These are phyloP conservation scores for Dactylellina drechsleri DNA, from an alignment of 2,329 filamentous ascomycete species.

Conservation along the genomic window DNA sequence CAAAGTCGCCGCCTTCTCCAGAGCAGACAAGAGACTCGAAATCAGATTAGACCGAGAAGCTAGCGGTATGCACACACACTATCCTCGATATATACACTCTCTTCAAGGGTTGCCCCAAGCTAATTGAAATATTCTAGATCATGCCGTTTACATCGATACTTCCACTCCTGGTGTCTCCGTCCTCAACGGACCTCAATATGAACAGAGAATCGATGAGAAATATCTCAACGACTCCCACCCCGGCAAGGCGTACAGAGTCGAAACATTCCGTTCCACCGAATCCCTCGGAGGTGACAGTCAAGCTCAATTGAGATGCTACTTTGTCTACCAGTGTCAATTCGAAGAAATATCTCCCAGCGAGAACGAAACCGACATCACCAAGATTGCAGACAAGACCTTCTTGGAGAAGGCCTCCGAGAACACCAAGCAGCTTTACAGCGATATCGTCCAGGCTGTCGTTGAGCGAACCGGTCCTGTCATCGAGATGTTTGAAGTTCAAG, in stretches of 20 bases:
- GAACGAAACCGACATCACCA: constrained; percentile 85
- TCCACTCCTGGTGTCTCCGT: constrained; percentile 85
- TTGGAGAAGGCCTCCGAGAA: constrained; percentile 94
- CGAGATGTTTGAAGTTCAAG: constrained; percentile 96
- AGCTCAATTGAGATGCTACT: constrained; percentile 93
- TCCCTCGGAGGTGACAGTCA: constrained; percentile 78
- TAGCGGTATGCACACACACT: constrained; percentile 51
- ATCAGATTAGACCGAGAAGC: constrained; percentile 97
- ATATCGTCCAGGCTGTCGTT: constrained; percentile 88
- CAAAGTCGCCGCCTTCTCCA: constrained; percentile 91
- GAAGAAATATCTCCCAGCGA: constrained; percentile 76
- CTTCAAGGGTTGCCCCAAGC: too few relatives aligned
- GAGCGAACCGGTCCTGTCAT: constrained; percentile 91
- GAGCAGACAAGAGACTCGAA: constrained; percentile 92
- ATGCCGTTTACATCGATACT: constrained; percentile 98
- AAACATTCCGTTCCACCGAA: constrained; percentile 94
- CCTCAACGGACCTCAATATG: constrained; percentile 84
- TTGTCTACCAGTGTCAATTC: constrained; percentile 97
- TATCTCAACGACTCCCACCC: constrained; percentile 83
- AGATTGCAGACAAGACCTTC: constrained; percentile 93
- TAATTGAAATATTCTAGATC: constrained; percentile 68
- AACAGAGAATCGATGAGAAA: constrained; percentile 92
- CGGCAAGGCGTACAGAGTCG: constrained; percentile 84
- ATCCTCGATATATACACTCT: not conserved
- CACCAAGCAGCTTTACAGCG: constrained; percentile 94